Evolutionary conservation across 1,284 basidiomycete genomes (phyloP), one percentile per base, ranked within the genome.

Genomic region (Ustilago hordei): DNA sequence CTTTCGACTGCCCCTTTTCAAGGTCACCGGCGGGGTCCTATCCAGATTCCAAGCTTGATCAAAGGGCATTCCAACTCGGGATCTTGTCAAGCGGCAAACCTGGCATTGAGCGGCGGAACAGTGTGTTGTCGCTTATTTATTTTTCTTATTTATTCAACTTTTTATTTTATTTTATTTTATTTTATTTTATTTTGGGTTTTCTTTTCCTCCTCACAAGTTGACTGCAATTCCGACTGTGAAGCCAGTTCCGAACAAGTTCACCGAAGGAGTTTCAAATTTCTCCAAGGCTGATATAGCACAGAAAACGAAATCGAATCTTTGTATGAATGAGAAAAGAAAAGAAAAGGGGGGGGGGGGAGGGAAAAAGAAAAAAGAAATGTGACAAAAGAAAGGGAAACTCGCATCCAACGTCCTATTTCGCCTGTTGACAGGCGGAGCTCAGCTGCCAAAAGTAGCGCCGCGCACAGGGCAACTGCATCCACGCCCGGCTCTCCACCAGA

Each of bases 361-460:
- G 1, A 45, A 45, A 38, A 41, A 50, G 11, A 32, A 50, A 50
- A 50, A 48, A 50, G 3, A 47, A 57, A 47, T 43, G 55, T 31
- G 28, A 34, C 39, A 45, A 57, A n/a, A 45, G 41, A 57, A 38
- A 55, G 36, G 36, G 6, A 45, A 19, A 8, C n/a, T 11, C 13
- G 19, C 35, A 28, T 41, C 36, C 19, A 57, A 57, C 55, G 55
- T 28, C 55, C 41, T 57, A 57, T 45, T 45, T 45, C 23, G 55
- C 23, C 28, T 9, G 23, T n/a, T 58, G 45, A 58, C 56, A 58
- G 34, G 32, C 56, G 56, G 56, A 58, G 56, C 43, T 58, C 32
- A 58, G 32, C 56, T 58, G 56, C 56, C 56, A 58, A 58, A 58
- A 50, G 45, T 48, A 57, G 55, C 55, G 56, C 34, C 11, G 34